Conservation (phyloP, 2,329 filamentous ascomycete species). For the Cladosporium velox region DNA sequence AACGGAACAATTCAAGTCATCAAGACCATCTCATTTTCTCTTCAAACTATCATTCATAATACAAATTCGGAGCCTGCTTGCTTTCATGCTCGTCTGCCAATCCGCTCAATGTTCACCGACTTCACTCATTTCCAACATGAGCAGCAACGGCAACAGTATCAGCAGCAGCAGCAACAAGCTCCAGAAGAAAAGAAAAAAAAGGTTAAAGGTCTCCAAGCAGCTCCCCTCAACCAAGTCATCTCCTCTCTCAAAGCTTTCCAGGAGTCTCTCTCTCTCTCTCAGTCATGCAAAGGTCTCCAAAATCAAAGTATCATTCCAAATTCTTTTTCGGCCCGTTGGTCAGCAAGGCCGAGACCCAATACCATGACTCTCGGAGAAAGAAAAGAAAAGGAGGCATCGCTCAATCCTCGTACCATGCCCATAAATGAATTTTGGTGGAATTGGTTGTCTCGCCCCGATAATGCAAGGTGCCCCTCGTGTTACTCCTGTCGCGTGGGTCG, state of each 20-base stretch:
- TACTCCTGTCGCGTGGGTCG: neutral
- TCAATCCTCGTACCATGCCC: neutral
- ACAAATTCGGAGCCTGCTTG: neutral
- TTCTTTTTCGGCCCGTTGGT: neutral
- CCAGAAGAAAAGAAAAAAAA: neutral
- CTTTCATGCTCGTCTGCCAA: neutral
- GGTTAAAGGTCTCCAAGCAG: neutral
- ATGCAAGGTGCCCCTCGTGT: neutral
- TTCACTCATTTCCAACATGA: neutral
- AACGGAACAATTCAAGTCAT: neutral
- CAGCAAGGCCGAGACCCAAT: neutral
- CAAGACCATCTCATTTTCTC: neutral
- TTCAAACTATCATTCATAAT: slow-evolving; percentile 1
- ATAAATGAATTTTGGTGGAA: neutral
- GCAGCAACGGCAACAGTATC: neutral
- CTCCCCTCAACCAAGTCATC: neutral
- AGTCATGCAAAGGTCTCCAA: neutral
- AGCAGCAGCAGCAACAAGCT: neutral
- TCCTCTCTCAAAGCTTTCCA: neutral
- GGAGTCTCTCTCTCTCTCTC: neutral
- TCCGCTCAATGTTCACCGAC: neutral
- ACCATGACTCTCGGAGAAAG: neutral
- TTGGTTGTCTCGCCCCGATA: neutral
- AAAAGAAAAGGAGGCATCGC: neutral
- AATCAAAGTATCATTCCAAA: neutral